Evolutionary conservation across 2,329 filamentous ascomycete species (phyloP).

Genomic region (Rutstroemia sp.): DNA sequence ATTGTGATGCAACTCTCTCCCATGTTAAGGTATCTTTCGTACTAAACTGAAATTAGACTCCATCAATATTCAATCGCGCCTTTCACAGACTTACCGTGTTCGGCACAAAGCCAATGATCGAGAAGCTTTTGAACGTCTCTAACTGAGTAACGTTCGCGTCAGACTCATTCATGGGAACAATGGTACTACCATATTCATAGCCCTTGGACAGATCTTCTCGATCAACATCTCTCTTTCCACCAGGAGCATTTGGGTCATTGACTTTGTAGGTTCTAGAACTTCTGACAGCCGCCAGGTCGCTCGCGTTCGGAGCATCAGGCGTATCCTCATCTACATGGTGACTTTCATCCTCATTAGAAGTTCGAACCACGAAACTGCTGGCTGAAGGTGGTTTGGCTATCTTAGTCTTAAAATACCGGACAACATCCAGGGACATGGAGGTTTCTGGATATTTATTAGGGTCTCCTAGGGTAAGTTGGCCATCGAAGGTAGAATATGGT

Average conservation of each 20-base stretch:
- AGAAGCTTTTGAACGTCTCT: slow-evolving; percentile 66
- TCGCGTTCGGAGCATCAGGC: slow-evolving; percentile 30
- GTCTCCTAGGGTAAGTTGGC: slow-evolving; percentile 72
- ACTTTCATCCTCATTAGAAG: slow-evolving; percentile 34
- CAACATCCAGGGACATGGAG: slow-evolving; percentile 75
- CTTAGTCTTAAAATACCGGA: slow-evolving; percentile 85
- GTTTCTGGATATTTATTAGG: slow-evolving; percentile 58
- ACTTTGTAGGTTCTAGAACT: slow-evolving; percentile 75
- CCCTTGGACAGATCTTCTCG: slow-evolving; percentile 84
- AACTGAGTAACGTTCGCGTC: slow-evolving; percentile 87
- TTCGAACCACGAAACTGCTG: slow-evolving; percentile 61
- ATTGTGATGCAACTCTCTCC: slow-evolving; percentile 74
- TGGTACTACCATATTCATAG: slow-evolving; percentile 87
- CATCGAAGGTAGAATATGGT: slow-evolving; percentile 73
- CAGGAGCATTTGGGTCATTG: slow-evolving; percentile 63
- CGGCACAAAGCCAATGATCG: slow-evolving; percentile 81
- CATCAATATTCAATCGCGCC: too few species aligned
- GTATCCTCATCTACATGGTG: slow-evolving; percentile 36
- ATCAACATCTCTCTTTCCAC: slow-evolving; percentile 74
- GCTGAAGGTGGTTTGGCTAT: slow-evolving; percentile 67
- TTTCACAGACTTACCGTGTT: slow-evolving; percentile 25
- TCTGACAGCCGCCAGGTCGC: slow-evolving; percentile 61
- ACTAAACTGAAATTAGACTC: slow-evolving; percentile 38
- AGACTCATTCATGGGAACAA: slow-evolving; percentile 79
- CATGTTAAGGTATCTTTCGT: slow-evolving; percentile 79